A percentile compares a stretch with the other conserved stretches of the same genome.
Conservation (phyloP, 345 rosid species). For the Lumnitzera racemosa region DNA sequence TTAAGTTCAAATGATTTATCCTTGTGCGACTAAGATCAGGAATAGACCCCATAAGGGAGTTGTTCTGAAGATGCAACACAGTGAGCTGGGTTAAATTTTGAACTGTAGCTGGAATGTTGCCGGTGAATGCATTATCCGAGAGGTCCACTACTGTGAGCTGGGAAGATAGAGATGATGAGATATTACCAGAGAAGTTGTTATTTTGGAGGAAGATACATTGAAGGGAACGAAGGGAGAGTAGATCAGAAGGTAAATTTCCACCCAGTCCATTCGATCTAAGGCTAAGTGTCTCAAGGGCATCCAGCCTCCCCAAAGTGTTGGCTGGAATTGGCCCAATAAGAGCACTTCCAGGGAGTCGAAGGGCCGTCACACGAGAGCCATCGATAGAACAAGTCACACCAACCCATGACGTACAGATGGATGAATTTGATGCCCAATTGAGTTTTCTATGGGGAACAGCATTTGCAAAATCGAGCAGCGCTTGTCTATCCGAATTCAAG, state of each 20-base stretch:
- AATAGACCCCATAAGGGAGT: slow-evolving; percentile 56
- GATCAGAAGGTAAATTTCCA: slow-evolving; percentile 65
- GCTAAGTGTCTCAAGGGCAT: slow-evolving; percentile 65
- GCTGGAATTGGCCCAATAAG: slow-evolving; percentile 70
- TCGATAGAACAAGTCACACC: slow-evolving; percentile 62
- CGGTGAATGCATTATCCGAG: slow-evolving; percentile 63
- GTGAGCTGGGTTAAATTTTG: slow-evolving; percentile 48
- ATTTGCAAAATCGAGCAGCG: slow-evolving; percentile 67
- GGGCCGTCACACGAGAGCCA: slow-evolving; percentile 46
- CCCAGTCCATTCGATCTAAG: slow-evolving; percentile 58
- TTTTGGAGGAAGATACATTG: slow-evolving; percentile 54
- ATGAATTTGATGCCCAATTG: slow-evolving; percentile 56
- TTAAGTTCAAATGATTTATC: slow-evolving; percentile 60
- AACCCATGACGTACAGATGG: slow-evolving; percentile 61
- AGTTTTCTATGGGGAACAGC: slow-evolving; percentile 70
- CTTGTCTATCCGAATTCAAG: slow-evolving; percentile 53
- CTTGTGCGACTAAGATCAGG: slow-evolving; percentile 46
- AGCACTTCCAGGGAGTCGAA: slow-evolving; percentile 81
- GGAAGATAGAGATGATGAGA: slow-evolving; percentile 48
- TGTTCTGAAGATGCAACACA: slow-evolving; percentile 57
- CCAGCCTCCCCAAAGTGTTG: slow-evolving; percentile 68
- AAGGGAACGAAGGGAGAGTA: slow-evolving; percentile 73
- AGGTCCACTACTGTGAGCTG: slow-evolving; percentile 60
- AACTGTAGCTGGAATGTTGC: slow-evolving; percentile 47
- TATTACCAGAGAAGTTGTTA: slow-evolving; percentile 71